These are phyloP conservation scores for Austroboletus festivus DNA, from an alignment of 768 basidiomycete species.

Conservation along the genomic window DNA sequence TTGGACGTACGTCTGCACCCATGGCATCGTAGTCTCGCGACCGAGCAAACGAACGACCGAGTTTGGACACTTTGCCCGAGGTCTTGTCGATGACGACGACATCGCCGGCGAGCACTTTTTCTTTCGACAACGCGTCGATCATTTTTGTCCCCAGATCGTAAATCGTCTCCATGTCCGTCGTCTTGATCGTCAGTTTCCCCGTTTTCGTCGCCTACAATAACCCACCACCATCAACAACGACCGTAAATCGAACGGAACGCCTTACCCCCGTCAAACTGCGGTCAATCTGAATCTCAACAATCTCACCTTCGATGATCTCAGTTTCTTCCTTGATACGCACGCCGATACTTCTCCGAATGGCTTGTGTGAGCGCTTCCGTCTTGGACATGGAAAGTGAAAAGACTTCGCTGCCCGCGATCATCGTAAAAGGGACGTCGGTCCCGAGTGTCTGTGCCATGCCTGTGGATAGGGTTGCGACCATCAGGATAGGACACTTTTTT, in stretches of 20 bases:
- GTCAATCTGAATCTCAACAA: slow-evolving; percentile 98
- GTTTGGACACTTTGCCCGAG: slow-evolving; percentile 91
- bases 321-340: slow-evolving; percentile 90
- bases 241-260: slow-evolving; percentile 90
- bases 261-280: slow-evolving; percentile 95
- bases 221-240: too few species aligned
- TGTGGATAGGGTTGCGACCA: too few species aligned
- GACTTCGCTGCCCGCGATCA: slow-evolving; percentile 98
- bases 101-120: slow-evolving; percentile 94
- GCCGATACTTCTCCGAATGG: slow-evolving; percentile 95
- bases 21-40: slow-evolving; percentile 18
- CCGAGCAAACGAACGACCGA: too few species aligned
- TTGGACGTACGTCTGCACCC: background rate
- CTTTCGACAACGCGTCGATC: slow-evolving; percentile 96
- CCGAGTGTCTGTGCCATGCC: slow-evolving; percentile 96
- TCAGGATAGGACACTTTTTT: too few species aligned
- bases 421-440: slow-evolving; percentile 93
- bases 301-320: slow-evolving; percentile 97
- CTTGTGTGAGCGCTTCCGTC: slow-evolving; percentile 95
- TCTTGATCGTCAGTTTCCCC: slow-evolving; percentile 87
- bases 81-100: slow-evolving; percentile 94
- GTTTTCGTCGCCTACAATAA: too few species aligned
- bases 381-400: slow-evolving; percentile 98
- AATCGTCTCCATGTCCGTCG: slow-evolving; percentile 89
- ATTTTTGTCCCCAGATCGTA: too few species aligned